Evolutionary conservation across 352 stramenopile species (phyloP).

Genomic region (Globisporangium heterothallicum): DNA sequence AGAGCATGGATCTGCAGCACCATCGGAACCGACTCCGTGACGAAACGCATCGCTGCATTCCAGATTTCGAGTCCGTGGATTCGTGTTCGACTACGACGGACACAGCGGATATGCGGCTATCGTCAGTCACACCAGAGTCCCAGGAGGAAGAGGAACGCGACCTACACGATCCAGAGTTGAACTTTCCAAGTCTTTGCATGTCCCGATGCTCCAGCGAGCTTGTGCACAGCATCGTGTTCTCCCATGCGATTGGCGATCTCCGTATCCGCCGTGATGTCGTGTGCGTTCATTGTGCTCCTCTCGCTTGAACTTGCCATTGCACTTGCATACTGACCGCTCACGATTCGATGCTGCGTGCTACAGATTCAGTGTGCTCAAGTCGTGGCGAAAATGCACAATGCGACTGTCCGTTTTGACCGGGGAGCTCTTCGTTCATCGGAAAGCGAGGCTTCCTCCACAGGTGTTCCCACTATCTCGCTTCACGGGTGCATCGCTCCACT

Average conservation of each 20-base stretch:
- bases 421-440: constrained; percentile 24
- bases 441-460: constrained; percentile 11
- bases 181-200: constrained; percentile 23
- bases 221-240: constrained; percentile 13
- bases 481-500: constrained; percentile 20
- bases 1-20: neutral
- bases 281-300: constrained; percentile 2
- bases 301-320: neutral
- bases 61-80: constrained; percentile 8
- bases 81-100: constrained; percentile 14
- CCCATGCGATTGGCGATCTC: constrained; percentile 19
- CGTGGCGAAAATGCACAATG: constrained; percentile 22
- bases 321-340: neutral
- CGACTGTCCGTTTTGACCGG: constrained; percentile 20
- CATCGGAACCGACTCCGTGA: neutral
- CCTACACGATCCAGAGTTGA: constrained; percentile 1
- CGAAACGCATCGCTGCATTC: constrained; percentile 3
- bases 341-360: neutral
- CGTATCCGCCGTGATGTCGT: constrained; percentile 18
- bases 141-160: neutral
- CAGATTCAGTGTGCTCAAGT: constrained; percentile 21
- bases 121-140: neutral
- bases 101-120: neutral
- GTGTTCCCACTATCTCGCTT: constrained; percentile 19
- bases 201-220: constrained; percentile 17